A percentile compares a stretch with the other conserved stretches of the same genome.
Conservation (phyloP, 116 monocot genomes). For the Iris pallida region DNA sequence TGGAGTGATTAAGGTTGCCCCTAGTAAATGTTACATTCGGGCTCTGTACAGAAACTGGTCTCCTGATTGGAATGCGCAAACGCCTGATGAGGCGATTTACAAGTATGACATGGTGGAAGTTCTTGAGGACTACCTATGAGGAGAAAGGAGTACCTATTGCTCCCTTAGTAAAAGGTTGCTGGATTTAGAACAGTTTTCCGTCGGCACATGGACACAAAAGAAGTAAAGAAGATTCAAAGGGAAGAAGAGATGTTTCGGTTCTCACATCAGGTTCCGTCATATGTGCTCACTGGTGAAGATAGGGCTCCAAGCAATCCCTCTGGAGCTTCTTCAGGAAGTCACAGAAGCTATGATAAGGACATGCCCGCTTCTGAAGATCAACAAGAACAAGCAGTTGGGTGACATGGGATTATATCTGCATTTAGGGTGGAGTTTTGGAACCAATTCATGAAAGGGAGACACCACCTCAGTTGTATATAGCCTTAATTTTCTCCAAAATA, state of each 20-base stretch:
- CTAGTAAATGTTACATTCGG: constrained; percentile 80
- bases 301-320: constrained; percentile 70
- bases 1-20: constrained; percentile 68
- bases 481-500: background rate
- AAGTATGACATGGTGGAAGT: constrained; percentile 95
- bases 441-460: background rate
- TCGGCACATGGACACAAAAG: constrained; percentile 41
- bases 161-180: constrained; percentile 68
- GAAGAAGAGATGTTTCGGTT: constrained; percentile 87
- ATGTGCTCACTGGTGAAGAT: constrained; percentile 58
- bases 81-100: constrained; percentile 71
- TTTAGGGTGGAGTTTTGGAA: background rate
- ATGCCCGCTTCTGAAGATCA: constrained; percentile 17
- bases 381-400: background rate
- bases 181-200: constrained; percentile 82
- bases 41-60: constrained; percentile 92
- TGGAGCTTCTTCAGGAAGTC: constrained; percentile 68
- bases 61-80: constrained; percentile 65
- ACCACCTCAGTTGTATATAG: background rate
- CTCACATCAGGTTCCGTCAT: constrained; percentile 81
- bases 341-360: constrained; percentile 24
- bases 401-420: background rate
- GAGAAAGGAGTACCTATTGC: constrained; percentile 53
- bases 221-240: constrained; percentile 47
- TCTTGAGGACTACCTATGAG: constrained; percentile 59